Conservation (phyloP, 176 grass and related monocot species). For the Carex pumila region DNA sequence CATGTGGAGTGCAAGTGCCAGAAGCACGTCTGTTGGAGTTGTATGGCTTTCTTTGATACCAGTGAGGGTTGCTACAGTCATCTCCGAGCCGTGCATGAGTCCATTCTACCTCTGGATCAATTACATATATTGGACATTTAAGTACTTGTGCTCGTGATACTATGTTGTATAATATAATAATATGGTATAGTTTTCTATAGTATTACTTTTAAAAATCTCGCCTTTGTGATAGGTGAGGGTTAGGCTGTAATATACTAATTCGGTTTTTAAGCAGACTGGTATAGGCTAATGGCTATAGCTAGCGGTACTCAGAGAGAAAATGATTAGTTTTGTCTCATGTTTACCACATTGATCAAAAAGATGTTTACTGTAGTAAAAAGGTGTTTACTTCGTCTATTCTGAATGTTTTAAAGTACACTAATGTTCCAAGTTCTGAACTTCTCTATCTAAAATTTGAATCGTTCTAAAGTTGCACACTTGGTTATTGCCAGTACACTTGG, state of each 20-base stretch:
- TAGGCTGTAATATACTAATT: not conserved
- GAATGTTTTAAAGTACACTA: no score
- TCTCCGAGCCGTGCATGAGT: slow-evolving; percentile 44
- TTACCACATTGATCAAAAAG: not conserved
- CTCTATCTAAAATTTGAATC: no score
- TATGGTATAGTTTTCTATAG: not conserved
- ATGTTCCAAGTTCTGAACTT: no score
- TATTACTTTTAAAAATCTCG: not conserved
- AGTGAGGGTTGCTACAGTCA: slow-evolving; percentile 71
- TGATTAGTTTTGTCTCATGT: not conserved
- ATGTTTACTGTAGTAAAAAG: not conserved
- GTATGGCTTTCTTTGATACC: slow-evolving; percentile 54
- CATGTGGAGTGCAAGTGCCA: slow-evolving; percentile 77
- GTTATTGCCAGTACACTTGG: no score
- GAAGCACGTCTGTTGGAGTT: slow-evolving; percentile 82
- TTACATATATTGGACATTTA: not conserved
- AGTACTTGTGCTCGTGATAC: not conserved
- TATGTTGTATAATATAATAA: slow-evolving; percentile 13
- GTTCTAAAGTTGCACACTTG: no score
- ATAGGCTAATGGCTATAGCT: not conserved
- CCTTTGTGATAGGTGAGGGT: not conserved
- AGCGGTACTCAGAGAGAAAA: not conserved
- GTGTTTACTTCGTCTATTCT: no score
- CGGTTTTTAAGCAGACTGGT: not conserved
- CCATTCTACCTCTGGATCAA: not conserved